These are phyloP conservation scores for Lactarius quietus DNA, from an alignment of 768 basidiomycete genomes.

Conservation along the genomic window DNA sequence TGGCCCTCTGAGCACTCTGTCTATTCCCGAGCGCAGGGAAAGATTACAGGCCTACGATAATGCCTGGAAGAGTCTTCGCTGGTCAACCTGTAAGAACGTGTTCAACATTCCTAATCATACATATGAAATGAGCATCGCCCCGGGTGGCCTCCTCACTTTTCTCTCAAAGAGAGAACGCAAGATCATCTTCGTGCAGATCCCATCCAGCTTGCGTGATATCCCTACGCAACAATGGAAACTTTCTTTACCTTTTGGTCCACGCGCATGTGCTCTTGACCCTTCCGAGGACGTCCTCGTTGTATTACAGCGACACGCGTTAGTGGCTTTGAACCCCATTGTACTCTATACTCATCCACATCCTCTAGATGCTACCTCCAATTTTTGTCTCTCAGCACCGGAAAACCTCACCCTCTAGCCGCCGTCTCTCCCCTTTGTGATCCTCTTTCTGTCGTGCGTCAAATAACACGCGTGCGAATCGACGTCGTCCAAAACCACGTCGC, in stretches of 20 bases:
- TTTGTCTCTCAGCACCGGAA: conserved; percentile 12
- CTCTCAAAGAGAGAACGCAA: not conserved
- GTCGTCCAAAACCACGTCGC: conserved; percentile 4
- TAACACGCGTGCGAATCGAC: not conserved
- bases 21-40: conserved; percentile 11
- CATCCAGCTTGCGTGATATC: conserved; percentile 6
- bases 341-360: not conserved
- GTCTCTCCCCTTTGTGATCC: not conserved
- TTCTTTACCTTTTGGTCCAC: conserved; percentile 3
- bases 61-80: conserved; percentile 4
- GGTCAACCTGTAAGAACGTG: conserved; percentile 9
- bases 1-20: not conserved
- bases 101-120: not conserved
- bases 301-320: not conserved
- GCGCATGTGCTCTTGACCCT: conserved; percentile 2
- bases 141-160: conserved; percentile 12
- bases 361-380: conserved; percentile 4
- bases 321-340: not conserved
- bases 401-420: conserved; percentile 12
- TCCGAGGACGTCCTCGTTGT: conserved; percentile 12
- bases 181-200: conserved; percentile 6
- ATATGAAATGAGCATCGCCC: not conserved
- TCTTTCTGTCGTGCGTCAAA: not conserved
- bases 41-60: not conserved
- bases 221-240: conserved; percentile 10